Evolutionary conservation across 495 filamentous ascomycete species (phyloP).

Genomic region (Entonaema liquescens): DNA sequence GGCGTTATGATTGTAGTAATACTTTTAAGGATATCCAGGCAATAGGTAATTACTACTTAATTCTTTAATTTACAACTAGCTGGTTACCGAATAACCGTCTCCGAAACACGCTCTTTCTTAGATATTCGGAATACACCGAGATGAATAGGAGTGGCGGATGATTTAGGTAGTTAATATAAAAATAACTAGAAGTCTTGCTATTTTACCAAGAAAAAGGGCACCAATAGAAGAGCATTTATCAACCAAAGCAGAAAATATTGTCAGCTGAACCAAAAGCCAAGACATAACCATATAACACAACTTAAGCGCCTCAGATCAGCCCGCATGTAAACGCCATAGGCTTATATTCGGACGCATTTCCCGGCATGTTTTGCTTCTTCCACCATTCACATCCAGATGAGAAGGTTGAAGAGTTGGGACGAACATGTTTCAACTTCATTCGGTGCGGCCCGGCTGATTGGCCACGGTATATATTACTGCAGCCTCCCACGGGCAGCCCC

Average conservation of each 20-base stretch:
- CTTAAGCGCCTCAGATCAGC: constrained; percentile 7
- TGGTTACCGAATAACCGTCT: background rate
- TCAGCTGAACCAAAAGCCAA: background rate
- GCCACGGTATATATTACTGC: background rate
- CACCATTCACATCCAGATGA: background rate
- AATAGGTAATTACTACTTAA: background rate
- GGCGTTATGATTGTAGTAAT: background rate
- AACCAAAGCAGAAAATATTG: background rate
- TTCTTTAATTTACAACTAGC: background rate
- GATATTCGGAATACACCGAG: background rate
- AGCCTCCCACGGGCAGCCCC: constrained; percentile 19
- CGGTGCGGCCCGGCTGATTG: constrained; percentile 14
- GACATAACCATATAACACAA: background rate
- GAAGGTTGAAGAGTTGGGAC: background rate
- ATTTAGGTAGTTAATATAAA: background rate
- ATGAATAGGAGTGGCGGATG: background rate
- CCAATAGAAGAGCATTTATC: background rate
- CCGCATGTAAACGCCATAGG: background rate
- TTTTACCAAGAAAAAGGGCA: background rate
- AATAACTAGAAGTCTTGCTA: background rate
- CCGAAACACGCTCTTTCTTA: background rate
- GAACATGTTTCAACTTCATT: constrained; percentile 32
- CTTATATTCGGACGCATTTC: background rate
- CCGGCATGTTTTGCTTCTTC: background rate
- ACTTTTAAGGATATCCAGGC: too few relatives aligned